Evolutionary conservation across 331 rosid genomes (phyloP).

Genomic region (Phaseolus coccineus): DNA sequence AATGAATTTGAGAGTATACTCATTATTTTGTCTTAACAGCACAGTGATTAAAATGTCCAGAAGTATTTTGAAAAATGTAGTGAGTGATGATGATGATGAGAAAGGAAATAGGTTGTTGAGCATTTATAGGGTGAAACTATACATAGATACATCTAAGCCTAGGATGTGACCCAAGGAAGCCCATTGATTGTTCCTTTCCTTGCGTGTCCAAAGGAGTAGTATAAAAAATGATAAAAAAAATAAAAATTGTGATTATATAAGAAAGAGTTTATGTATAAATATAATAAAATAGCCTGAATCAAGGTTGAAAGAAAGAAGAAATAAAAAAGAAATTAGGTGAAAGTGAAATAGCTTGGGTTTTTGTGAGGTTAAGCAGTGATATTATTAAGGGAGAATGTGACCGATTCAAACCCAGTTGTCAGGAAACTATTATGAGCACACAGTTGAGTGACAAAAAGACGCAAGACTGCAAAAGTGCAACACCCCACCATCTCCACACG

Average conservation of each 20-base stretch:
- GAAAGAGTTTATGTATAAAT: too few species aligned
- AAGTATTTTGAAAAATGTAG: too few species aligned
- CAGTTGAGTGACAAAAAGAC: constrained; percentile 47
- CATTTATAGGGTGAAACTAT: constrained; percentile 12
- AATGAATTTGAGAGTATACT: too few species aligned
- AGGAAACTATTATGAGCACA: constrained; percentile 38
- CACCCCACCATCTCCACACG: constrained; percentile 35
- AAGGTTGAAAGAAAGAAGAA: too few species aligned
- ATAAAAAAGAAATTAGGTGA: too few species aligned
- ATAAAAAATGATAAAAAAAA: too few species aligned
- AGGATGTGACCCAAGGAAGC: not conserved
- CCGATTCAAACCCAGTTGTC: constrained; percentile 34
- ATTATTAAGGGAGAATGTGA: constrained; percentile 31
- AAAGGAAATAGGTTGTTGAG: not conserved
- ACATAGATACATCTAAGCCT: not conserved
- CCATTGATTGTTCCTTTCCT: constrained; percentile 14
- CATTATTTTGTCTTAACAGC: too few species aligned
- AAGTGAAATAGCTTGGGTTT: not conserved
- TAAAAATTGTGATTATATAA: too few species aligned
- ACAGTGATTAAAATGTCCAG: too few species aligned
- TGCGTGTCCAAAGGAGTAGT: too few species aligned
- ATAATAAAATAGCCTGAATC: too few species aligned
- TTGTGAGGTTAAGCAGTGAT: constrained; percentile 13
- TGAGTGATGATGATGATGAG: too few species aligned
- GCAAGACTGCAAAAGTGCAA: constrained; percentile 37